Conservation (phyloP, 2,329 filamentous ascomycete species). For the Colletotrichum camelliae region DNA sequence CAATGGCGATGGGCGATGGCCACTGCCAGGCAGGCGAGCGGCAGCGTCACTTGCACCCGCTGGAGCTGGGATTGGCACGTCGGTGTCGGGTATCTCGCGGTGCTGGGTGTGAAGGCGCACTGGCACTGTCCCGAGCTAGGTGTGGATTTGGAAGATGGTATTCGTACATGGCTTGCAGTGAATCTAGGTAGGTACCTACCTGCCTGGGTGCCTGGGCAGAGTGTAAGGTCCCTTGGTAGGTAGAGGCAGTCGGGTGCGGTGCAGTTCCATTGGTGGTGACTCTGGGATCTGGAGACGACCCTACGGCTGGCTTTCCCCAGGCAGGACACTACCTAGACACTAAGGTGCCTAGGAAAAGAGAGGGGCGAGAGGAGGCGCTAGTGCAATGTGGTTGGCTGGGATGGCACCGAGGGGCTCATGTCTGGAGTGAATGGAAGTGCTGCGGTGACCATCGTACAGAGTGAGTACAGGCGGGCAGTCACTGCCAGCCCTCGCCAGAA, state of each 20-base stretch:
- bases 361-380: background rate
- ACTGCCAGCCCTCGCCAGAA: background rate
- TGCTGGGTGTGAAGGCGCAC: background rate
- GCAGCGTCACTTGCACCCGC: conserved; percentile 16
- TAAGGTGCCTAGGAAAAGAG: background rate
- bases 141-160: background rate
- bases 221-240: background rate
- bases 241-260: background rate
- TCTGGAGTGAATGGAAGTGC: background rate
- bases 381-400: conserved; percentile 6
- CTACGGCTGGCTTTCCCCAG: background rate
- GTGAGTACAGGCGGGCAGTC: background rate
- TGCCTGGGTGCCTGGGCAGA: background rate
- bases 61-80: background rate
- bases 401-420: background rate
- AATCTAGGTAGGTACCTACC: background rate
- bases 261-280: no score
- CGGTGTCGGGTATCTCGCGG: background rate
- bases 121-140: background rate
- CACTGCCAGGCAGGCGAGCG: conserved; percentile 7
- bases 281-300: background rate
- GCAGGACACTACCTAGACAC: background rate
- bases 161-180: background rate
- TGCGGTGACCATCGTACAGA: background rate
- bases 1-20: background rate